Percentiles rank a stretch among this genome's conserved stretches.
Evolutionary conservation across 116 monocot genomes (phyloP).

Genomic region (Dioscorea cayenensis): DNA sequence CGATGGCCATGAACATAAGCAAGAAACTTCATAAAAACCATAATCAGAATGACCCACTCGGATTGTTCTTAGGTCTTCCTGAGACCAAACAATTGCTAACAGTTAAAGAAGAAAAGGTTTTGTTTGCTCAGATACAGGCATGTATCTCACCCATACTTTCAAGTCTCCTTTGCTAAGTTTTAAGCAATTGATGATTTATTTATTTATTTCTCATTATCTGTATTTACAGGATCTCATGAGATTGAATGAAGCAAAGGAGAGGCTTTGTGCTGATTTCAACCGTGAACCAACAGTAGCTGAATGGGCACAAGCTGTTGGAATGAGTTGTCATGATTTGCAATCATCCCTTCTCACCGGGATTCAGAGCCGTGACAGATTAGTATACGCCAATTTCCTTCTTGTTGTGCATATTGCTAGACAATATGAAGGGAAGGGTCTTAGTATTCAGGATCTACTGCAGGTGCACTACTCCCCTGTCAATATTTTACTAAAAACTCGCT

Average conservation of each 20-base stretch:
- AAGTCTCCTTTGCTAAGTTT: not conserved
- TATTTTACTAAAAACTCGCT: not conserved
- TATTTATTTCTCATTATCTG: not conserved
- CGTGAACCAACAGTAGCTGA: conserved; percentile 70
- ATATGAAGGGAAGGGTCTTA: conserved; percentile 75
- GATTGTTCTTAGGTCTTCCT: conserved; percentile 61
- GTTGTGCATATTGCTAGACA: conserved; percentile 86
- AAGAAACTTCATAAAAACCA: conserved; percentile 40
- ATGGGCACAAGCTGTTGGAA: conserved; percentile 75
- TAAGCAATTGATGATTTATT: not conserved
- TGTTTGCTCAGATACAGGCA: conserved; percentile 78
- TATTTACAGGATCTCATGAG: conserved; percentile 58
- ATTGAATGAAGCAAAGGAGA: conserved; percentile 61
- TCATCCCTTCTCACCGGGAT: conserved; percentile 48
- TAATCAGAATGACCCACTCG: conserved; percentile 60
- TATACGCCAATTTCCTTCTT: conserved; percentile 75
- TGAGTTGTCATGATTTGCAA: conserved; percentile 51
- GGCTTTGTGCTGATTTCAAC: conserved; percentile 45
- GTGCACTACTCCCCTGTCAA: conserved; percentile 12
- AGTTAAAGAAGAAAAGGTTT: conserved; percentile 70
- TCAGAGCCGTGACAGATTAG: conserved; percentile 57
- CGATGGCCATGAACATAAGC: conserved; percentile 14
- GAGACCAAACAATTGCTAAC: conserved; percentile 67
- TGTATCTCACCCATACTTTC: conserved; percentile 3
- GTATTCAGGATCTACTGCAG: conserved; percentile 83